Base-by-base conservation (phyloP, 306 rosid species). In the Acacia melanoxylon region DNA sequence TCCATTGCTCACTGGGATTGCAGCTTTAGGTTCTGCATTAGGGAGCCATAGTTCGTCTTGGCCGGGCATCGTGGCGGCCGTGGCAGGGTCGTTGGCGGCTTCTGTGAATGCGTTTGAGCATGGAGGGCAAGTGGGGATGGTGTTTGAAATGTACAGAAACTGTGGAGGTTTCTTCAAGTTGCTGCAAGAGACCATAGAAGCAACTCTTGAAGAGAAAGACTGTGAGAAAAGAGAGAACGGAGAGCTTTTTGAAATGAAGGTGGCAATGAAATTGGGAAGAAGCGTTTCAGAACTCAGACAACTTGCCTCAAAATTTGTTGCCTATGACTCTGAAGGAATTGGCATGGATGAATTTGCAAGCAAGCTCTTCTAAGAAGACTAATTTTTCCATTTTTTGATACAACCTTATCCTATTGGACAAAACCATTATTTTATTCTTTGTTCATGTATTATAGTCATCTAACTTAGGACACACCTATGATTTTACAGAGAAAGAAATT, bases 211-310 rank as follows among this genome's bases (percentile, higher is more conserved):
- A 69, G 74, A 69, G 35, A 22, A 6, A n/a, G 54, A 69, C 20
- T 41, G 2, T 9, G 74, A 69, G 35, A 42, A 69, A 12, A 69
- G 74, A 69, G 74, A 69, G 33, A 69, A 69, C 0, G 74, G 74
- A 2, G 52, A 69, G 20, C 19, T 69, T 41, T 69, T 69, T 42
- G 74, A 69, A 61, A 89, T 81, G 90, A 89, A 89, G 79, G 82
- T 91, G 44, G 93, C 95, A 5, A 42, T 85, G 82, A 44, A 81
- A 72, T 68, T 91, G 80, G 94, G 94, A 17, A 87, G 94, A 89
- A 91, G 87, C 72, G 80, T 88, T 44, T 86, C 84, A 0, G 84
- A 88, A 79, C 80, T 91, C 0, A 84, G 87, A 80, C 72, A 84
- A 73, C 81, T 89, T 66, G 87, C 90, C 1, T 35, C 37, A 2